Conservation (phyloP, 2,329 filamentous ascomycete species). For the Aureobasidium sp. region DNA sequence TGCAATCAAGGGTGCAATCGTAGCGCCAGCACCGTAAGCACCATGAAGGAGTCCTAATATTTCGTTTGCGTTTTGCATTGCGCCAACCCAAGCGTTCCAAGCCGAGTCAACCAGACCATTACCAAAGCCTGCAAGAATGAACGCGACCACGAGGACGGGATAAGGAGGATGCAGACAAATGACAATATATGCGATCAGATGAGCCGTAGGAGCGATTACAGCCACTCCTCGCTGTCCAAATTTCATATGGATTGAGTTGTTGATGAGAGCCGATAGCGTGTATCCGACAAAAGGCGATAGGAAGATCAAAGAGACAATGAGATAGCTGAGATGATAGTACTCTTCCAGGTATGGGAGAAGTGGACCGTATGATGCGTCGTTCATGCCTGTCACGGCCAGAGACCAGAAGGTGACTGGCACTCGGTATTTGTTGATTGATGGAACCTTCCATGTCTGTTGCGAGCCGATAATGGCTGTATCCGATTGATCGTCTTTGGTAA, state of each 20-base stretch:
- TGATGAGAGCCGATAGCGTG: conserved; percentile 52
- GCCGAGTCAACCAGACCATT: conserved; percentile 42
- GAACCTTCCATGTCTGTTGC: not conserved
- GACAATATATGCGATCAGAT: conserved; percentile 55
- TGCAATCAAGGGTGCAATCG: conserved; percentile 61
- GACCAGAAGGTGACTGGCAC: conserved; percentile 1
- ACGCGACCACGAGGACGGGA: conserved; percentile 50
- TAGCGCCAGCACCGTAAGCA: conserved; percentile 65
- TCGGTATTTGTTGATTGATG: not conserved
- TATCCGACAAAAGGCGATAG: conserved; percentile 61
- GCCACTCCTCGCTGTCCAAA: conserved; percentile 52
- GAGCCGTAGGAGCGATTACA: conserved; percentile 40
- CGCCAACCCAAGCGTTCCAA: conserved; percentile 57
- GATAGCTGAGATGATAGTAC: not conserved
- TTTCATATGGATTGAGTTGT: conserved; percentile 57
- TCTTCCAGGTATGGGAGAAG: not conserved
- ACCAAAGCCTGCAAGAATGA: not conserved
- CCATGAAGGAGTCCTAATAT: conserved; percentile 66
- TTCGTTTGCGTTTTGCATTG: conserved; percentile 46
- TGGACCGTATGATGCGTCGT: not conserved
- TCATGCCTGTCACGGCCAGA: not conserved
- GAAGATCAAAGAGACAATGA: conserved; percentile 28
- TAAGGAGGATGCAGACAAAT: conserved; percentile 60
- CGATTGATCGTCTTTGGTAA: not conserved
- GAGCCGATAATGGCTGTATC: not conserved